Percentiles rank a stretch among this genome's conserved stretches.
These are phyloP conservation scores for Lepiota venenata DNA, from an alignment of 768 basidiomycete species.

Conservation along the genomic window DNA sequence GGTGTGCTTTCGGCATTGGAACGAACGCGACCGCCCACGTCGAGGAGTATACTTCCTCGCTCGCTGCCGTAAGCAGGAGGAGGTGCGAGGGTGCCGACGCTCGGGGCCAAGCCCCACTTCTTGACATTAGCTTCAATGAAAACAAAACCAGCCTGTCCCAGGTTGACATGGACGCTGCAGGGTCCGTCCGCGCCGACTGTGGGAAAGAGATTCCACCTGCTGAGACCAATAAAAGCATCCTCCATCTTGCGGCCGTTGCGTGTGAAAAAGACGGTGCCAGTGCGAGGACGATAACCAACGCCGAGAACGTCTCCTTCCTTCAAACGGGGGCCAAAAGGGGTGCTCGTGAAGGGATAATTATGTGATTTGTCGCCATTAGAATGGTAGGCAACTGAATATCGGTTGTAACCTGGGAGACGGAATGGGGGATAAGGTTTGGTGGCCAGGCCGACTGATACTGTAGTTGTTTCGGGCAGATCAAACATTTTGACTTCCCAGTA, in stretches of 20 bases:
- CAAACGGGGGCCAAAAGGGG: conserved; percentile 77
- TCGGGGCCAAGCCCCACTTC: conserved; percentile 98
- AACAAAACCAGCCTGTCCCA: conserved; percentile 97
- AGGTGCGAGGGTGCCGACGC: conserved; percentile 94
- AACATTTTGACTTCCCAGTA: conserved; percentile 99
- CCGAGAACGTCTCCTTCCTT: conserved; percentile 97
- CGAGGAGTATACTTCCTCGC: conserved; percentile 91
- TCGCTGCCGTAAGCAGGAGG: conserved; percentile 98
- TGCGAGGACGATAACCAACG: conserved; percentile 92
- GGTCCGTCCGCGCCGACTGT: conserved; percentile 96
- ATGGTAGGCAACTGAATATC: conserved; percentile 91
- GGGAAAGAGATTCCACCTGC: conserved; percentile 92
- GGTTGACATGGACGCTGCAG: conserved; percentile 94
- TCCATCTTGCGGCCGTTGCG: conserved; percentile 97
- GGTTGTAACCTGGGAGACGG: conserved; percentile 82
- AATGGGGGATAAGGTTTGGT: conserved; percentile 98
- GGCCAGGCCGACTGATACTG: conserved; percentile 88
- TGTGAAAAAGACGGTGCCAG: conserved; percentile 98
- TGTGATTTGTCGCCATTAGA: conserved; percentile 97
- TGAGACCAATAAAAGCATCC: conserved; percentile 91
- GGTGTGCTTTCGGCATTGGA: conserved; percentile 35
- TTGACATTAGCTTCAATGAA: conserved; percentile 99
- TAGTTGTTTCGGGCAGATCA: conserved; percentile 86
- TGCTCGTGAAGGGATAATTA: conserved; percentile 91
- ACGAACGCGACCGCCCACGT: conserved; percentile 69